Evolutionary conservation across 257 asterid species (phyloP).

Genomic region (Przewalskia tangutica): DNA sequence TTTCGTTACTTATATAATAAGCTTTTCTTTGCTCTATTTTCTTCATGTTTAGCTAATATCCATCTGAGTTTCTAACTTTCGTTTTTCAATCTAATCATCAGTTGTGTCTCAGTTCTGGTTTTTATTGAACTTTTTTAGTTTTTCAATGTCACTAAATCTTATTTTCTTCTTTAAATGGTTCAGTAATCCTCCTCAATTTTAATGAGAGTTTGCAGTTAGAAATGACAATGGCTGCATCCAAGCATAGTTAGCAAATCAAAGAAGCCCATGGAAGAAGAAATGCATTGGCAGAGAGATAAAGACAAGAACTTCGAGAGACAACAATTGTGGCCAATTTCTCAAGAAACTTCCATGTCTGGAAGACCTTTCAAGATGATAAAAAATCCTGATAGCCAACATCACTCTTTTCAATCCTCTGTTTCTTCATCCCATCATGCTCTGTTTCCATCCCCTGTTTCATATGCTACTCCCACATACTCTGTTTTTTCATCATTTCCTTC

Average conservation of each 20-base stretch:
- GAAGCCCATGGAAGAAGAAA: conserved; percentile 16
- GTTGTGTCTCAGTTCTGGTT: not conserved
- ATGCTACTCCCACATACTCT: not conserved
- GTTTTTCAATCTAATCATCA: not conserved
- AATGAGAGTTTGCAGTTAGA: not conserved
- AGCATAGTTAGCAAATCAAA: conserved; percentile 42
- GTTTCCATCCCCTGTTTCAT: not conserved
- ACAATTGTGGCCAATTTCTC: conserved; percentile 40
- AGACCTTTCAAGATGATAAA: conserved; percentile 51
- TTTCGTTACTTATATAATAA: too few species aligned
- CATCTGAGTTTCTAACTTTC: conserved; percentile 11
- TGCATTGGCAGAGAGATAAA: conserved; percentile 11
- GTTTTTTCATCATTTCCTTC: not conserved
- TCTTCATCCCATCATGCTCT: not conserved
- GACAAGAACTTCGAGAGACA: conserved; percentile 17
- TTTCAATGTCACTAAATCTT: not conserved
- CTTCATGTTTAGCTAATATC: not conserved
- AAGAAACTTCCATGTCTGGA: conserved; percentile 36
- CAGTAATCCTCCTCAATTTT: conserved; percentile 10
- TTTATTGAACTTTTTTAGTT: not conserved
- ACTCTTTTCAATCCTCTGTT: conserved; percentile 8
- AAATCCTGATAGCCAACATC: conserved; percentile 44
- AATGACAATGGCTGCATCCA: conserved; percentile 30
- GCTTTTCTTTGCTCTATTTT: not conserved
- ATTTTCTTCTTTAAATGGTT: not conserved